Evolutionary conservation across 2,329 filamentous ascomycete genomes (phyloP), one percentile per base, ranked within the genome.

Genomic region (Hypoxylon sp.): DNA sequence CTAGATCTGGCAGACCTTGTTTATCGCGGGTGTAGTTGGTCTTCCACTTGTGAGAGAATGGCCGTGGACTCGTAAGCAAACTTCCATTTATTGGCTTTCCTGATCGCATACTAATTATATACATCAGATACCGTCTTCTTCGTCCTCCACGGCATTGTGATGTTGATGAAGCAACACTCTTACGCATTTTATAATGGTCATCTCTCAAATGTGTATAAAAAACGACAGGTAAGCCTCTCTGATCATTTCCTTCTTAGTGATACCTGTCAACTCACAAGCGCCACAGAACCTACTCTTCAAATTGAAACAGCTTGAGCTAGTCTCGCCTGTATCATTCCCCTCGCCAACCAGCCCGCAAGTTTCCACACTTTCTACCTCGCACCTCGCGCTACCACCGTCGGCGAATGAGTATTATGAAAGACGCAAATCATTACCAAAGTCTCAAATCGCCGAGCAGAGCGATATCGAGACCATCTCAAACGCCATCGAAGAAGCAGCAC

Each of bases 111-210:
- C 59, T 68, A 8, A 66, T 49, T 19, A 26, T 6, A n/a, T 28
- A 13, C 20, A 43, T 4, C 44, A 68, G 65, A 70, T 37, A 72
- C 70, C 1, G 70, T 72, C 6, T 72, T 91, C 75, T 91, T 92
- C 52, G 87, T 91, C 8, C 79, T 94, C 17, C 91, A 94, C 72
- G 87, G 87, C 13, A 79, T 94, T 57, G 86, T 91, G 2, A 90
- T 93, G 83, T 74, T 94, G 22, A 94, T 94, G 91, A 94, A 94
- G 79, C 90, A 93, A 76, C 91, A 93, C 74, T 90, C 88, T 17
- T 93, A 92, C 72, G 84, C 89, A 4, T 92, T 92, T 69, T 93
- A 92, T 76, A 94, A 93, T 70, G 91, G 91, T 6, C 85, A 93
- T 65, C 79, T 89, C 52, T 92, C 85, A 2, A 84, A 85, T 19